These are phyloP conservation scores for Jackrogersella minutella DNA, from an alignment of 495 filamentous ascomycete species.

Conservation along the genomic window DNA sequence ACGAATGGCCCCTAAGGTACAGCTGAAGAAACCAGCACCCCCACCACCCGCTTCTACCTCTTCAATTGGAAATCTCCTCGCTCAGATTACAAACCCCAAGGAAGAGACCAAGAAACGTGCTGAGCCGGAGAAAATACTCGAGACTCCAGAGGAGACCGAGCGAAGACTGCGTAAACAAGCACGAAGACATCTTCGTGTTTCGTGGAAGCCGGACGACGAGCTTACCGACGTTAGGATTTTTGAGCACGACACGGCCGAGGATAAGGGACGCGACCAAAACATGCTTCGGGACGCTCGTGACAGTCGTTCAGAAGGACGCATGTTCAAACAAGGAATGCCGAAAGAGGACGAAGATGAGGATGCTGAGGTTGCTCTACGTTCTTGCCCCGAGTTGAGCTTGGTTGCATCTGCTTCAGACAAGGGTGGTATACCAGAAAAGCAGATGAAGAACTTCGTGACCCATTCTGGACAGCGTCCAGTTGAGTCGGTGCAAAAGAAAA, in stretches of 20 bases:
- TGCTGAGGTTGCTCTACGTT: conserved; percentile 42
- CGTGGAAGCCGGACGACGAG: conserved; percentile 70
- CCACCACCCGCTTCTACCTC: conserved; percentile 42
- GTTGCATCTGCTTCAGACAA: background rate
- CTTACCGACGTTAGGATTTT: conserved; percentile 78
- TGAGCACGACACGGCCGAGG: conserved; percentile 77
- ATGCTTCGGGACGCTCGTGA: conserved; percentile 74
- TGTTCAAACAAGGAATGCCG: conserved; percentile 71
- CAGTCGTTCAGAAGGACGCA: conserved; percentile 78
- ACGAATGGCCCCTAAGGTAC: conserved; percentile 39
- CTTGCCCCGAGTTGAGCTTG: conserved; percentile 38
- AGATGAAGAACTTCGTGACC: conserved; percentile 64
- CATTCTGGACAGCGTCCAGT: conserved; percentile 68
- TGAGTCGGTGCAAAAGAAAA: conserved; percentile 69
- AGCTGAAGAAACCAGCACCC: conserved; percentile 46
- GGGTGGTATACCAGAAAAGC: conserved; percentile 59
- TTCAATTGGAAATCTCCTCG: conserved; percentile 46
- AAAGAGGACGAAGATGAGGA: conserved; percentile 69
- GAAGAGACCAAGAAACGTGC: conserved; percentile 54
- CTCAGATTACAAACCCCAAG: conserved; percentile 47
- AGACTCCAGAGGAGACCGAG: conserved; percentile 77
- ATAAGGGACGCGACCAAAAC: conserved; percentile 72
- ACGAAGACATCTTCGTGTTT: conserved; percentile 72
- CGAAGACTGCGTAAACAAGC: conserved; percentile 82
- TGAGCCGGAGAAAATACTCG: conserved; percentile 56